Evolutionary conservation across 768 basidiomycete species (phyloP), one percentile per base, ranked within the genome.

Genomic region (Suillus clintonianus): DNA sequence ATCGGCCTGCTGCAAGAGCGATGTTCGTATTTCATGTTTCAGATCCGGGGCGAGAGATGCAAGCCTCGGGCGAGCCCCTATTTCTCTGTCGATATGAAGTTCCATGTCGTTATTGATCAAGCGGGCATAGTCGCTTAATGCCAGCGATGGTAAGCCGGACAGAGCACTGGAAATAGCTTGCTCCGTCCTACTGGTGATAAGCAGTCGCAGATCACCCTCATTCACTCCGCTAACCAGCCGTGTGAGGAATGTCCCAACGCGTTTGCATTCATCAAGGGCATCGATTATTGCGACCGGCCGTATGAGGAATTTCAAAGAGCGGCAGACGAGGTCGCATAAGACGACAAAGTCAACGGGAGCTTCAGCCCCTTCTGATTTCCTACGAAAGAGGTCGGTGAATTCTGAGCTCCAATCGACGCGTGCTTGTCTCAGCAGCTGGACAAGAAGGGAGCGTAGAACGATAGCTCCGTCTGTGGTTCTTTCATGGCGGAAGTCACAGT

Each of bases 181-280:
- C 27, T 67, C 48, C 3, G 62, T 57, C 14, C 70, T 69, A 34
- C 68, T 69, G 22, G 64, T 71, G 7, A 69, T 42, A 32, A 71
- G 64, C 9, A 69, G 45, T 32, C 43, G 68, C 14, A 71, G 5
- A 5, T 51, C 56, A 3, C 57, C 37, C 5, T 42, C 51, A 7
- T 22, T 30, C 60, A 50, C 22, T n/a, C 5, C 14, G 9, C 9
- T 3, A 32, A 59, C 8, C 13, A 72, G 65, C 17, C 62, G 63
- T 0, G 42, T 54, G 1, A 72, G 61, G 5, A 73, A 59, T 19
- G n/a, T 61, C 17, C 65, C 54, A 3, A 45, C 7, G 5, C 60
- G 62, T 22, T 59, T 62, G 34, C 71, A 72, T 15, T 72, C 72
- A 19, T 73, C 70, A 1, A 73, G 64, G 15, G 65, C 67, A 41